Evolutionary conservation across 176 grass and related monocot species (phyloP), one percentile per base, ranked within the genome.

Genomic region (Otatea glauca): DNA sequence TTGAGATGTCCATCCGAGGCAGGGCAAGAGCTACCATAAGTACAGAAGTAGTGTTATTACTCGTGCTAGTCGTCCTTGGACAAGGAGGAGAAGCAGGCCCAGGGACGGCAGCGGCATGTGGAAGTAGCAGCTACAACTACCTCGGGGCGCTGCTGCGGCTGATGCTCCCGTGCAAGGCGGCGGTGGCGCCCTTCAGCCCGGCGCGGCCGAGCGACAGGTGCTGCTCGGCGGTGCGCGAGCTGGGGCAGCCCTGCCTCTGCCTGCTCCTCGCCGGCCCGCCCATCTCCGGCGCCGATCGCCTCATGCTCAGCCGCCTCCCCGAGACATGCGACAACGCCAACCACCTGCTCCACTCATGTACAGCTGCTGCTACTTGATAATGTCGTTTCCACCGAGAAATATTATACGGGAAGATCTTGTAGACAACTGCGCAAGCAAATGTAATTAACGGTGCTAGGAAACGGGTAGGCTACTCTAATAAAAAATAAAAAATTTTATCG

Each of bases 221-320:
- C 82, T 90, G 91, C 91, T 42, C 35, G 66, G 84, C 88, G 18
- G 53, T 92, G 42, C 86, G 74, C 65, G 50, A 71, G 37, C 60
- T 92, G 3, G 88, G 88, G 38, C 87, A 78, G 85, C 75, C 88
- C 2, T 93, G 88, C 85, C 81, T 90, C 42, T 88, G 91, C 77
- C 66, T 25, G 54, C 85, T 93, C 29, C 56, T 90, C 10, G 76
- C 86, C 6, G 91, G 84, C 17, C 84, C 76, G 20, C 84, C 27
- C 2, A 87, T 90, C 81, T 74, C 88, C 63, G 88, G 88, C 44
- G 38, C 87, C 23, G 91, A 93, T 64, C 70, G 84, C 71, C 55
- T 39, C 35, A 81, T 85, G 84, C 81, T 86, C 64, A 3, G 68
- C 70, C 85, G 84, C 45, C 81, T 90, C 24, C 91, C 91, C 17